phyloP scores from a whole-genome alignment of 2,329 filamentous ascomycete species.

The Penicillium sp. region DNA sequence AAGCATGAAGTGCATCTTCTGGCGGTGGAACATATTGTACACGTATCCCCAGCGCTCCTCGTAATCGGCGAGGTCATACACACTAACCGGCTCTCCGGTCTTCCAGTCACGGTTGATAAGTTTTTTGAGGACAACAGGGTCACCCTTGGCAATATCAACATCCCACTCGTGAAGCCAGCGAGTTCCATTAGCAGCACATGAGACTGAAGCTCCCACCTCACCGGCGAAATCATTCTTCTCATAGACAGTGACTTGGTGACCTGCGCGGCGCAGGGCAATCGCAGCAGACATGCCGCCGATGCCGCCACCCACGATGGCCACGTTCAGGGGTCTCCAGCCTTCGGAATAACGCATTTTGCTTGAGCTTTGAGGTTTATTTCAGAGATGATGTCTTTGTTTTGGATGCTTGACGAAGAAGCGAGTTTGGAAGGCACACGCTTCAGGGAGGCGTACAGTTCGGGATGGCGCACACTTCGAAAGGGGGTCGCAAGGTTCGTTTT shows the following conservation, averaged over 20 bases:
- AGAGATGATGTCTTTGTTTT: no score
- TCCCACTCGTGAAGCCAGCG: slow-evolving; percentile 69
- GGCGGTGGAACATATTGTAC: slow-evolving; percentile 70
- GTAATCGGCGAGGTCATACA: slow-evolving; percentile 65
- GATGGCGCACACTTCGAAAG: not conserved
- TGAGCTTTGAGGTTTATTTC: not conserved
- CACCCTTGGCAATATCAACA: slow-evolving; percentile 63
- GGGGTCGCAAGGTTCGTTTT: not conserved
- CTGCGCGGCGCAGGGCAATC: slow-evolving; percentile 54
- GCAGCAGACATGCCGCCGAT: slow-evolving; percentile 55
- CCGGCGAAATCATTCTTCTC: slow-evolving; percentile 66
- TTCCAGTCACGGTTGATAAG: slow-evolving; percentile 71
- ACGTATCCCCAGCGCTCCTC: slow-evolving; percentile 64
- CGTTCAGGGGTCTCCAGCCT: slow-evolving; percentile 48
- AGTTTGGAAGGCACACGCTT: not conserved
- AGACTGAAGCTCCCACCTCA: slow-evolving; percentile 67
- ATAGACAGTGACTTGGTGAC: slow-evolving; percentile 62
- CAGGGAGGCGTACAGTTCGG: not conserved
- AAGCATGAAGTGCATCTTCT: slow-evolving; percentile 68
- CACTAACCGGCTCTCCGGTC: slow-evolving; percentile 65
- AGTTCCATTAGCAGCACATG: slow-evolving; percentile 69
- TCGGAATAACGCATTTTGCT: slow-evolving; percentile 12
- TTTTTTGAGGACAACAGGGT: slow-evolving; percentile 64
- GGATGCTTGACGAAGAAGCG: no score
- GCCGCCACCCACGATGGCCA: slow-evolving; percentile 53